A percentile compares a stretch with the other conserved stretches of the same genome.
phyloP scores from a whole-genome alignment of 1,139 yeast species.

The Protomyces pachydermus region DNA sequence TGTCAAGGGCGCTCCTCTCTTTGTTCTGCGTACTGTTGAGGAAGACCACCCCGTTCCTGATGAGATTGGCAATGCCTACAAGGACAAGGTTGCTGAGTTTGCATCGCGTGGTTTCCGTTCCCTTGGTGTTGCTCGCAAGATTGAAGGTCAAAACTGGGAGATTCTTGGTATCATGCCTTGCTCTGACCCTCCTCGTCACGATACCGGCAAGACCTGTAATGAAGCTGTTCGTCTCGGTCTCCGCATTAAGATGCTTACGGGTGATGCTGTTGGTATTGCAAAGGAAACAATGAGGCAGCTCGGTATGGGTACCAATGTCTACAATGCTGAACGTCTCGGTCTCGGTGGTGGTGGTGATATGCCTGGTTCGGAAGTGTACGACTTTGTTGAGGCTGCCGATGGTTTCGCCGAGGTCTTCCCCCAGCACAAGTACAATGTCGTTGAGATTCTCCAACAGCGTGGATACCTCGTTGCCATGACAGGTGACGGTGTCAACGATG shows the following conservation, averaged over 20 bases:
- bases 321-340: conserved; percentile 67
- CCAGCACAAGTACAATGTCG: conserved; percentile 74
- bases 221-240: conserved; percentile 64
- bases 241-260: conserved; percentile 66
- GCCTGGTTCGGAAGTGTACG: conserved; percentile 70
- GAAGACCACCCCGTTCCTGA: conserved; percentile 65
- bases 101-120: conserved; percentile 72
- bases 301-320: conserved; percentile 66
- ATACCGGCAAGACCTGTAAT: conserved; percentile 62
- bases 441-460: conserved; percentile 69
- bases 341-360: conserved; percentile 69
- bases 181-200: conserved; percentile 71
- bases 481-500: conserved; percentile 79
- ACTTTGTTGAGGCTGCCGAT: conserved; percentile 72
- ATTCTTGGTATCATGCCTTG: conserved; percentile 70
- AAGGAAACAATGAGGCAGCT: conserved; percentile 67
- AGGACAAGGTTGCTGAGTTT: conserved; percentile 66
- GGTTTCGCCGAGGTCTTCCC: conserved; percentile 82
- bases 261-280: conserved; percentile 73
- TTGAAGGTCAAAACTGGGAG: conserved; percentile 70
- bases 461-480: conserved; percentile 78
- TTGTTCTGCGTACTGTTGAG: conserved; percentile 64
- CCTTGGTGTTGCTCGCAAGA: conserved; percentile 68
- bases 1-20: conserved; percentile 70
- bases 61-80: conserved; percentile 59